Conservation (phyloP, 768 basidiomycete species). For the Russula sp. region DNA sequence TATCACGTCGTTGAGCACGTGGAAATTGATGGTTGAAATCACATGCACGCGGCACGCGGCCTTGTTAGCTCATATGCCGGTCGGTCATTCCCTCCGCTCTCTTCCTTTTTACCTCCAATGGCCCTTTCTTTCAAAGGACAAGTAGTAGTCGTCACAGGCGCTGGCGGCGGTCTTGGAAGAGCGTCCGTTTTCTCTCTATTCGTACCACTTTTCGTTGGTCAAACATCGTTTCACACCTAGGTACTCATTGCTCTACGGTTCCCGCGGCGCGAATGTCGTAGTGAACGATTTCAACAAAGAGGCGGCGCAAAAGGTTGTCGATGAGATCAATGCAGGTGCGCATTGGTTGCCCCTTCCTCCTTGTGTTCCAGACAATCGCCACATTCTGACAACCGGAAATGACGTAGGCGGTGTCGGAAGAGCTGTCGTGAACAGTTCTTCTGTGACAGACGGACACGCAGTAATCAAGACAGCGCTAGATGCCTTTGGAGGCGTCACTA, state of each 20-base stretch:
- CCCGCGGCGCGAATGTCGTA: slow-evolving; percentile 88
- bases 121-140: slow-evolving; percentile 78
- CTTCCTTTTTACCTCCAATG: slow-evolving; percentile 36
- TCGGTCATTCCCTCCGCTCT: background rate
- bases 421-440: slow-evolving; percentile 83
- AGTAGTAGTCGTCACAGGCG: slow-evolving; percentile 93
- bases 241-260: slow-evolving; percentile 89
- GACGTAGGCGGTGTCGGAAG: slow-evolving; percentile 65
- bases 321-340: slow-evolving; percentile 79
- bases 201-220: background rate
- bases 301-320: slow-evolving; percentile 89
- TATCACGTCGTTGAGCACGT: slow-evolving; percentile 7
- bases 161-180: slow-evolving; percentile 91
- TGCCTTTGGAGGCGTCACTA: slow-evolving; percentile 78
- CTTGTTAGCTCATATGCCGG: background rate
- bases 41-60: slow-evolving; percentile 5
- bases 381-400: background rate
- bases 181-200: slow-evolving; percentile 55
- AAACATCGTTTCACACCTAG: slow-evolving; percentile 41
- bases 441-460: slow-evolving; percentile 79
- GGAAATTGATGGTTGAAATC: slow-evolving; percentile 3
- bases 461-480: slow-evolving; percentile 86
- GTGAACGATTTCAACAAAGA: slow-evolving; percentile 91
- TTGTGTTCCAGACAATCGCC: background rate
- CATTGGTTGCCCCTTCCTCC: background rate